Conservation (phyloP, 192 early-diverging fungal genomes). For the Gaertneriomyces semiglobifer region DNA sequence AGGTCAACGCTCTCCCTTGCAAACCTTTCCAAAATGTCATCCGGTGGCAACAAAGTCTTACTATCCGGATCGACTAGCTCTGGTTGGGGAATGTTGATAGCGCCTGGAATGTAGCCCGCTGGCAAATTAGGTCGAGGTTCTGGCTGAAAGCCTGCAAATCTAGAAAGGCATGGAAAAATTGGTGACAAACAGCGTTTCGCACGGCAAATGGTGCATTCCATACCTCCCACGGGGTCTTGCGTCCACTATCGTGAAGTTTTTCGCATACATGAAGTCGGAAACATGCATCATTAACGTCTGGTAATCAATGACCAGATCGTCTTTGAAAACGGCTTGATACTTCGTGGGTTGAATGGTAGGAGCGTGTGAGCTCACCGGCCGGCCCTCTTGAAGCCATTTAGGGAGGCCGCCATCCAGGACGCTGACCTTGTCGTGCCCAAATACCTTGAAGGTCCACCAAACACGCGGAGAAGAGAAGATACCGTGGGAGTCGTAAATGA, state of each 20-base stretch:
- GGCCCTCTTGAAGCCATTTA: slow-evolving; percentile 64
- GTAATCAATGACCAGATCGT: slow-evolving; percentile 39
- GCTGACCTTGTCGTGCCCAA: slow-evolving; percentile 85
- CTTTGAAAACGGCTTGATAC: slow-evolving; percentile 27
- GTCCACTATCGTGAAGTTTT: slow-evolving; percentile 36
- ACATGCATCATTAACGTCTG: slow-evolving; percentile 26
- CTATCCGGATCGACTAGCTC: slow-evolving; percentile 56
- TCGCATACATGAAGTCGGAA: slow-evolving; percentile 33
- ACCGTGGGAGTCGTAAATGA: slow-evolving; percentile 81
- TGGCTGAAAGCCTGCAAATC: slow-evolving; percentile 69
- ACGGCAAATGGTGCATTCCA: not conserved
- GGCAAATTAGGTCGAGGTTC: slow-evolving; percentile 76
- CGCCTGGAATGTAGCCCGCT: slow-evolving; percentile 78
- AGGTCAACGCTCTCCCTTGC: slow-evolving; percentile 67
- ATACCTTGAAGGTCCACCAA: slow-evolving; percentile 94
- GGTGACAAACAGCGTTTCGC: too few relatives aligned
- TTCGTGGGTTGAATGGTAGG: not conserved
- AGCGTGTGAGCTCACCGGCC: slow-evolving; percentile 38
- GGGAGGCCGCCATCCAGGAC: slow-evolving; percentile 87
- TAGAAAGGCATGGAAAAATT: not conserved
- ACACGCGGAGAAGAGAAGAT: slow-evolving; percentile 79
- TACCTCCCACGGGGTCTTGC: slow-evolving; percentile 34
- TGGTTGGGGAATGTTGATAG: slow-evolving; percentile 71
- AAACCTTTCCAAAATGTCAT: slow-evolving; percentile 49
- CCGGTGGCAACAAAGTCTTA: slow-evolving; percentile 44